Evolutionary conservation across 805 yeast species (phyloP).

Genomic region (Zygotorulaspora sp.): DNA sequence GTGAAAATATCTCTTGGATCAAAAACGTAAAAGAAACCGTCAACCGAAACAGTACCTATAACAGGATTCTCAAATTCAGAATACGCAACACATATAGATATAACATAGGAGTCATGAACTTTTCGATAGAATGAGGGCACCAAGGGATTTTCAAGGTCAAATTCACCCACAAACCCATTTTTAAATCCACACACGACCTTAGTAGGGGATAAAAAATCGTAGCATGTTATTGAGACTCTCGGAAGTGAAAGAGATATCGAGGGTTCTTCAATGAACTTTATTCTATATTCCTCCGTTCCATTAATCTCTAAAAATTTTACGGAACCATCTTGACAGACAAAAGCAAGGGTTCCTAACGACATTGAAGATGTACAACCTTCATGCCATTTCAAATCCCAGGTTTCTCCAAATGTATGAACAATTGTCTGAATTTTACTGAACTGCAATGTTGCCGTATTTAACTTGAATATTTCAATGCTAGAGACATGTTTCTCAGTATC

Average conservation of each 20-base stretch:
- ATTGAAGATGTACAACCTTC: constrained; percentile 28
- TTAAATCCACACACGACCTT: constrained; percentile 52
- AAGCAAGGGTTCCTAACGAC: constrained; percentile 44
- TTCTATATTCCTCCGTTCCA: constrained; percentile 9
- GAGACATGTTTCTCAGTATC: constrained; percentile 34
- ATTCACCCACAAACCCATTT: constrained; percentile 60
- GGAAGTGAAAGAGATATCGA: constrained; percentile 29
- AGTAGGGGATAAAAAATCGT: constrained; percentile 43
- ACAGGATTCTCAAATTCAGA: constrained; percentile 35
- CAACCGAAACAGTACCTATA: constrained; percentile 39
- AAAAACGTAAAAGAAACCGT: constrained; percentile 39
- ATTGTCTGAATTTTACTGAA: constrained; percentile 34
- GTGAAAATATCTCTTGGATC: constrained; percentile 35
- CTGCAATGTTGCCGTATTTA: constrained; percentile 30
- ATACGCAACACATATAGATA: constrained; percentile 34
- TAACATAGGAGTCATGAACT: constrained; percentile 38
- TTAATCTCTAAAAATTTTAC: constrained; percentile 45
- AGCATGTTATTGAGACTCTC: constrained; percentile 40
- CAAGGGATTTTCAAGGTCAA: constrained; percentile 33
- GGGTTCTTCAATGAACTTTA: constrained; percentile 18
- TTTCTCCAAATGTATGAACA: constrained; percentile 43
- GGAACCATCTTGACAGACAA: constrained; percentile 54
- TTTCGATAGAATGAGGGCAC: constrained; percentile 39
- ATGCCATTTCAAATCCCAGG: constrained; percentile 35
- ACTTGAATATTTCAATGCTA: constrained; percentile 44